Percentiles rank a stretch among this genome's conserved stretches.
phyloP scores from a whole-genome alignment of 108 stramenopile species.

The Thalassiosira profunda region DNA sequence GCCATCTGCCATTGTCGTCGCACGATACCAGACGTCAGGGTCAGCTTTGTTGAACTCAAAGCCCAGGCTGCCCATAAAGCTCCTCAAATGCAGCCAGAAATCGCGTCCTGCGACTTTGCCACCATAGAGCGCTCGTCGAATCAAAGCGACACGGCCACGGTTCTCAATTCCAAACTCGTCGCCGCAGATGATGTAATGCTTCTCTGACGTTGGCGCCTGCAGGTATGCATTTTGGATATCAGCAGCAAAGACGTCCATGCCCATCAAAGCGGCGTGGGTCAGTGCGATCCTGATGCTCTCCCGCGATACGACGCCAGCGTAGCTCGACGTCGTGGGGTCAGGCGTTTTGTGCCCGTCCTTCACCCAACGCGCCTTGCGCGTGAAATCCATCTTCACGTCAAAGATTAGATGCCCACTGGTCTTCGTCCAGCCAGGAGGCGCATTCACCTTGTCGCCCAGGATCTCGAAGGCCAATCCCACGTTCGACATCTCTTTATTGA shows the following conservation, averaged over 20 bases:
- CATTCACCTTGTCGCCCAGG: background rate
- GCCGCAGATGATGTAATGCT: constrained; percentile 42
- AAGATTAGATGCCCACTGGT: constrained; percentile 19
- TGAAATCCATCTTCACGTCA: constrained; percentile 16
- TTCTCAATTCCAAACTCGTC: constrained; percentile 54
- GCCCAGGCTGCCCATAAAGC: constrained; percentile 45
- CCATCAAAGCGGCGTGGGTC: constrained; percentile 27
- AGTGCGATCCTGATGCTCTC: constrained; percentile 49
- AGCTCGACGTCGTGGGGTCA: constrained; percentile 8
- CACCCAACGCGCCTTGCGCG: constrained; percentile 22
- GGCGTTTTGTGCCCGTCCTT: constrained; percentile 36
- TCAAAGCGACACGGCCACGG: constrained; percentile 36
- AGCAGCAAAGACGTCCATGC: constrained; percentile 17
- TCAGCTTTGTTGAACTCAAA: constrained; percentile 47
- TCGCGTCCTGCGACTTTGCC: constrained; percentile 28
- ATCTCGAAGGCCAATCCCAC: constrained; percentile 42
- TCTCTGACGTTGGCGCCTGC: constrained; percentile 25
- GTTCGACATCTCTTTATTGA: constrained; percentile 58
- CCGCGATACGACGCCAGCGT: constrained; percentile 48
- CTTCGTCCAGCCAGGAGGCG: constrained; percentile 24
- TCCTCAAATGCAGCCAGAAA: constrained; percentile 38
- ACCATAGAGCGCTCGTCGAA: constrained; percentile 55
- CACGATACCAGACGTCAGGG: constrained; percentile 44
- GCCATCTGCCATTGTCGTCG: constrained; percentile 26
- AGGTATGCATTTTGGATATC: constrained; percentile 42